A percentile compares a stretch with the other conserved stretches of the same genome.
Evolutionary conservation across 1,139 yeast species (phyloP).

Genomic region (Ogataea hybrid): DNA sequence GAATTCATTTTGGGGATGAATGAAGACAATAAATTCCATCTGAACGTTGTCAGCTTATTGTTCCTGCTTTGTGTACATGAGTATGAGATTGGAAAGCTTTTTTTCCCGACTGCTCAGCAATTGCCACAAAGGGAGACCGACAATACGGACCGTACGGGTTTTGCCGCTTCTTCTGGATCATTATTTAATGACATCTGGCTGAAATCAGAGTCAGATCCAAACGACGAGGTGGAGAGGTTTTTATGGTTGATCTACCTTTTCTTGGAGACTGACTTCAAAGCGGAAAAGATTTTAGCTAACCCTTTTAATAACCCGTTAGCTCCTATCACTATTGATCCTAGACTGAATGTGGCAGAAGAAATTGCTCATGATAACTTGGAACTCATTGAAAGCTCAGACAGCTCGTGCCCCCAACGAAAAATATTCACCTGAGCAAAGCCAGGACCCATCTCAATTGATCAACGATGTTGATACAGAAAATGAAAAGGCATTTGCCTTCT

Average conservation of each 20-base stretch:
- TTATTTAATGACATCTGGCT: conserved; percentile 34
- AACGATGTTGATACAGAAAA: conserved; percentile 57
- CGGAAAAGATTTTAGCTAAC: conserved; percentile 51
- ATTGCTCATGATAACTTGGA: conserved; percentile 17
- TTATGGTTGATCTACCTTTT: conserved; percentile 83
- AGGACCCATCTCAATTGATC: conserved; percentile 3
- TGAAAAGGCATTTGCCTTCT: conserved; percentile 70
- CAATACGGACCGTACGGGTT: conserved; percentile 3
- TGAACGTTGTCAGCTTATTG: conserved; percentile 62
- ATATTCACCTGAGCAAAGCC: conserved; percentile 47
- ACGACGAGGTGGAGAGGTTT: conserved; percentile 66
- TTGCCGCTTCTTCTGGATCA: conserved; percentile 30
- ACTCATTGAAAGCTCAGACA: conserved; percentile 22
- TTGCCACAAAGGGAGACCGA: conserved; percentile 9
- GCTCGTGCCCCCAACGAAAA: conserved; percentile 48
- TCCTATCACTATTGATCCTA: conserved; percentile 9
- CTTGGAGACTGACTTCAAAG: conserved; percentile 65
- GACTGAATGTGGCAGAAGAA: conserved; percentile 20
- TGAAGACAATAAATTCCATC: conserved; percentile 21
- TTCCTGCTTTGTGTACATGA: conserved; percentile 71
- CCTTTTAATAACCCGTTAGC: conserved; percentile 47
- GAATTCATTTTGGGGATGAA: conserved; percentile 25
- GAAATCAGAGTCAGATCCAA: conserved; percentile 44
- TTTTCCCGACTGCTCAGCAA: conserved; percentile 24
- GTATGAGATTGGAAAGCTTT: conserved; percentile 29